Evolutionary conservation across 2,329 filamentous ascomycete genomes (phyloP).

Genomic region (Beauveria brongniartii): DNA sequence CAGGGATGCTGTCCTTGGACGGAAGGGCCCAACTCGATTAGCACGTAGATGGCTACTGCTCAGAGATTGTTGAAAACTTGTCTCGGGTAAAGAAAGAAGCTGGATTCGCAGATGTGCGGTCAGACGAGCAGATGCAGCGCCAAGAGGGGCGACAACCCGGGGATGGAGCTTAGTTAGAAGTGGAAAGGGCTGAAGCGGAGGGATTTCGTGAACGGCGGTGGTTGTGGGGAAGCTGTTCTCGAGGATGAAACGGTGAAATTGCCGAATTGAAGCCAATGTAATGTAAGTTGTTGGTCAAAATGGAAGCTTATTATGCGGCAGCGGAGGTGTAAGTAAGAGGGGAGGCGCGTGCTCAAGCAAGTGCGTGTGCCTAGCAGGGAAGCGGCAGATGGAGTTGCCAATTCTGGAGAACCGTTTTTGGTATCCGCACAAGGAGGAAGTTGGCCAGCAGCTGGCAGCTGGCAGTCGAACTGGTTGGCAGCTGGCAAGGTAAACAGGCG

Average conservation of each 20-base stretch:
- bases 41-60: neutral
- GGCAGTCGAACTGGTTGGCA: neutral
- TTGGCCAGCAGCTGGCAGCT: neutral
- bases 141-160: neutral
- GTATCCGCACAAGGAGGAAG: neutral
- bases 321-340: slow-evolving; percentile 1
- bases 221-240: neutral
- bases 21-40: neutral
- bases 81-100: neutral
- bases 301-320: neutral
- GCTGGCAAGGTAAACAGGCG: neutral
- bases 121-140: slow-evolving; percentile 1
- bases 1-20: neutral
- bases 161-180: neutral
- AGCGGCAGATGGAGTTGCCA: slow-evolving; percentile 6
- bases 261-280: neutral
- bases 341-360: neutral
- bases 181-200: neutral
- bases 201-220: neutral
- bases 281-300: neutral
- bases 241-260: neutral
- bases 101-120: neutral
- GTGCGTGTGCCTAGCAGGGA: neutral
- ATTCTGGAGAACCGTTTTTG: slow-evolving; percentile 4
- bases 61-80: neutral